Evolutionary conservation across 768 basidiomycete species (phyloP).

Genomic region (Trametes elegans): DNA sequence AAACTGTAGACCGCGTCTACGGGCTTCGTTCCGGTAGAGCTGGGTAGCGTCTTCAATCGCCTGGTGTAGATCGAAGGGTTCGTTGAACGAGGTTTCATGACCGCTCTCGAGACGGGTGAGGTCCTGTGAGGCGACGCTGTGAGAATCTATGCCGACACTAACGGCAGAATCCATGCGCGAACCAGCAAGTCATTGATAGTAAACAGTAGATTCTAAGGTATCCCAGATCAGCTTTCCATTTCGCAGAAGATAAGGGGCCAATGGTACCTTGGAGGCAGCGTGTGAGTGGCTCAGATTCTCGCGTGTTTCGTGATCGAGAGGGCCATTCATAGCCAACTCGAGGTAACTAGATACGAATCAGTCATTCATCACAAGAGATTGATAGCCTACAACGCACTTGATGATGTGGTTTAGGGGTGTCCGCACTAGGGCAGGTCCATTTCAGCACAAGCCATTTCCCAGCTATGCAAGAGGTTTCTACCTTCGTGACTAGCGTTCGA

Average conservation of each 20-base stretch:
- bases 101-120: constrained; percentile 76
- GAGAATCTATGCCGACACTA: neutral
- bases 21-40: constrained; percentile 66
- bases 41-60: constrained; percentile 61
- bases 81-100: constrained; percentile 70
- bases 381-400: constrained; percentile 45
- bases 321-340: constrained; percentile 77
- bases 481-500: constrained; percentile 86
- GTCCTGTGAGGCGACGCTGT: constrained; percentile 40
- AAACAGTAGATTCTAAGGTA: constrained; percentile 60
- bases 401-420: constrained; percentile 83
- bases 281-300: constrained; percentile 73
- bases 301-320: constrained; percentile 68
- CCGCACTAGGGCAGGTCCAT: constrained; percentile 44
- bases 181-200: constrained; percentile 82
- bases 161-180: constrained; percentile 4
- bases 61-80: constrained; percentile 66
- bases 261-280: constrained; percentile 64
- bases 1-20: constrained; percentile 59
- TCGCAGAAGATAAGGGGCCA: neutral
- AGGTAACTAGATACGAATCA: constrained; percentile 49
- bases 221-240: neutral
- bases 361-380: neutral
- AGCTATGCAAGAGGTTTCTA: constrained; percentile 19
- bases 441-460: neutral